Conservation (phyloP, 352 stramenopile species). For the Globisporangium irregulare region DNA sequence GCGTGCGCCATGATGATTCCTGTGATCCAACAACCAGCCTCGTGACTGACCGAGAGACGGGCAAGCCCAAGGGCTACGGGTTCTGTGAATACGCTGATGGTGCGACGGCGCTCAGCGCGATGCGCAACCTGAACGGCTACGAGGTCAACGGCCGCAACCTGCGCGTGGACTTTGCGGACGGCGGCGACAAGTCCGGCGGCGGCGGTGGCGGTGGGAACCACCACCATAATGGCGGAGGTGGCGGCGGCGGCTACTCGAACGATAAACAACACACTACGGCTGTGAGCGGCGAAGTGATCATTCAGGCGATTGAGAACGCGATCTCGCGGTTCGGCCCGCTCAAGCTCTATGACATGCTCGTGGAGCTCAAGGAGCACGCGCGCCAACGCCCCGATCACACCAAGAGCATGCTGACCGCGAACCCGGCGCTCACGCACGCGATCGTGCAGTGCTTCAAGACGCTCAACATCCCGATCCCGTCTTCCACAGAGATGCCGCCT, state of each 20-base stretch:
- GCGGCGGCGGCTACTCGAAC: constrained; percentile 14
- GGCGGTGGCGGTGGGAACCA: constrained; percentile 22
- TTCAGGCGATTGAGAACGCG: constrained; percentile 74
- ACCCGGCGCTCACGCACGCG: constrained; percentile 77
- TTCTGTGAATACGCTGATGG: constrained; percentile 87
- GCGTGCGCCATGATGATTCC: background rate
- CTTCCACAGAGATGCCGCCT: constrained; percentile 48
- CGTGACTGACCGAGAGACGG: constrained; percentile 79
- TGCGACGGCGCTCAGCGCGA: constrained; percentile 77
- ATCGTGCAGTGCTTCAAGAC: constrained; percentile 86
- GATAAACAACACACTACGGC: constrained; percentile 29
- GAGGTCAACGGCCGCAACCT: constrained; percentile 83
- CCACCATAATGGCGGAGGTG: constrained; percentile 11
- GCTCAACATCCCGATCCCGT: constrained; percentile 77
- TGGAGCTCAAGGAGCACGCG: constrained; percentile 76
- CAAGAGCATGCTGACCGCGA: constrained; percentile 70
- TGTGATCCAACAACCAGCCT: constrained; percentile 31
- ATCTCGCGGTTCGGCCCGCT: constrained; percentile 65
- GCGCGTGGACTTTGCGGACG: constrained; percentile 82
- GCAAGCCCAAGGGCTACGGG: constrained; percentile 84
- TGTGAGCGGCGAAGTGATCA: constrained; percentile 74
- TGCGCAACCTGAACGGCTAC: constrained; percentile 85
- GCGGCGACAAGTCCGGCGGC: constrained; percentile 51
- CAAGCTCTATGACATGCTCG: constrained; percentile 84
- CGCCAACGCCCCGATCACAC: constrained; percentile 72